phyloP scores from a whole-genome alignment of 2,329 filamentous ascomycete genomes.

The Fusarium subtropicale region DNA sequence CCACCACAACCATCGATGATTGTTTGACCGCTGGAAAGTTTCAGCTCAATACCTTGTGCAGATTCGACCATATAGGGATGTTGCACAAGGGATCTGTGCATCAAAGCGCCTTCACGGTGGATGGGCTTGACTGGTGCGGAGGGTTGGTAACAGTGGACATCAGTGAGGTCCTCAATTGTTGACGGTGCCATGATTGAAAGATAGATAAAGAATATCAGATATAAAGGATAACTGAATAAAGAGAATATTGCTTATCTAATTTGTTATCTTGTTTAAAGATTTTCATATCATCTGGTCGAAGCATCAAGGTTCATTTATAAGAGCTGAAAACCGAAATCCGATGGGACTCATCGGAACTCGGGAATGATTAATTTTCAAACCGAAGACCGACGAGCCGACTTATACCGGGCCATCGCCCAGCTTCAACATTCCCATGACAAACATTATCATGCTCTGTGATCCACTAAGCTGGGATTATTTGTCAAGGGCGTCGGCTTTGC shows the following conservation, averaged over 20 bases:
- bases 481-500: not conserved
- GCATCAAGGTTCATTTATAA: slow-evolving; percentile 8
- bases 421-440: slow-evolving; percentile 7
- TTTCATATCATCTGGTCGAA: rapidly evolving
- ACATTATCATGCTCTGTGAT: not conserved
- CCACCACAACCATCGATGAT: slow-evolving; percentile 21
- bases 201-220: rapidly evolving
- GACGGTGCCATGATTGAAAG: slow-evolving; percentile 4
- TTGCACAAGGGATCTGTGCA: slow-evolving; percentile 25
- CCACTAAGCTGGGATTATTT: not conserved
- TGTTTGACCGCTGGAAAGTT: not conserved
- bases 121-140: slow-evolving; percentile 1
- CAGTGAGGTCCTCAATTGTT: not conserved
- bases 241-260: rapidly evolving
- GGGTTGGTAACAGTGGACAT: not conserved
- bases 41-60: not conserved
- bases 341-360: slow-evolving; percentile 18
- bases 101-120: slow-evolving; percentile 1
- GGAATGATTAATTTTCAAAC: slow-evolving; percentile 12
- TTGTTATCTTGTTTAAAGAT: rapidly evolving
- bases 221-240: rapidly evolving
- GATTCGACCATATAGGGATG: slow-evolving; percentile 21
- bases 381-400: slow-evolving; percentile 20
- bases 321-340: slow-evolving; percentile 25
- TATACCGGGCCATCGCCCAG: slow-evolving; percentile 8